Percentiles rank a stretch among this genome's conserved stretches.
Conservation (phyloP, 805 yeast species). For the Spathaspora passalidarum region DNA sequence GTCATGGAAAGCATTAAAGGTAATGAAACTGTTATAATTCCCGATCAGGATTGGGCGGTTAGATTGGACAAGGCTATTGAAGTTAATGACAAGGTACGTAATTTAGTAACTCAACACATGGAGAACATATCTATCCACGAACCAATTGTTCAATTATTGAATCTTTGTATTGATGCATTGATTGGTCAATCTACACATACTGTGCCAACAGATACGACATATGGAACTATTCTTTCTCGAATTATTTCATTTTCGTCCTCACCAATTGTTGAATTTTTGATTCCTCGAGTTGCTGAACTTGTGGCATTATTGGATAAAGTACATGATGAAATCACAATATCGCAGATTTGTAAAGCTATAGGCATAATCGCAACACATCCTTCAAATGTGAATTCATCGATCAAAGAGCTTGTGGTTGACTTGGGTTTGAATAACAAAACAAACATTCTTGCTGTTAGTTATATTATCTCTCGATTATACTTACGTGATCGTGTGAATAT, state of each 20-base stretch:
- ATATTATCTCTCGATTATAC: conserved; percentile 44
- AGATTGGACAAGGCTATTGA: conserved; percentile 69
- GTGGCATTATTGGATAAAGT: conserved; percentile 19
- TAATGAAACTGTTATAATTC: conserved; percentile 51
- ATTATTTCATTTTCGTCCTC: conserved; percentile 32
- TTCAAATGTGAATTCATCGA: conserved; percentile 6
- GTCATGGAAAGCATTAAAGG: conserved; percentile 63
- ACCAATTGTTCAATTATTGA: conserved; percentile 22
- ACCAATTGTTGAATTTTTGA: conserved; percentile 19
- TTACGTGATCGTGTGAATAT: conserved; percentile 27
- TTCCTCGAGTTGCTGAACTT: conserved; percentile 17
- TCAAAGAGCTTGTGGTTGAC: conserved; percentile 6
- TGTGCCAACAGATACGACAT: conserved; percentile 21
- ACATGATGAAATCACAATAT: conserved; percentile 19
- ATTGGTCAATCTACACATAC: conserved; percentile 17
- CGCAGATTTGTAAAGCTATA: conserved; percentile 40
- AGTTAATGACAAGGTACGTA: conserved; percentile 51
- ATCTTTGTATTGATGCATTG: conserved; percentile 36
- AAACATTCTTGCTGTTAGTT: conserved; percentile 37
- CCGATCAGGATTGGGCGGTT: conserved; percentile 72
- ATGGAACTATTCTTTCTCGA: conserved; percentile 35
- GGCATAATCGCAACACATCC: conserved; percentile 52
- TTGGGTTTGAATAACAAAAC: conserved; percentile 14
- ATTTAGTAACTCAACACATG: conserved; percentile 20
- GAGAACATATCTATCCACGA: conserved; percentile 9